These are phyloP conservation scores for Pneumocystis carinii DNA, from an alignment of 1,139 yeast species.

Conservation along the genomic window DNA sequence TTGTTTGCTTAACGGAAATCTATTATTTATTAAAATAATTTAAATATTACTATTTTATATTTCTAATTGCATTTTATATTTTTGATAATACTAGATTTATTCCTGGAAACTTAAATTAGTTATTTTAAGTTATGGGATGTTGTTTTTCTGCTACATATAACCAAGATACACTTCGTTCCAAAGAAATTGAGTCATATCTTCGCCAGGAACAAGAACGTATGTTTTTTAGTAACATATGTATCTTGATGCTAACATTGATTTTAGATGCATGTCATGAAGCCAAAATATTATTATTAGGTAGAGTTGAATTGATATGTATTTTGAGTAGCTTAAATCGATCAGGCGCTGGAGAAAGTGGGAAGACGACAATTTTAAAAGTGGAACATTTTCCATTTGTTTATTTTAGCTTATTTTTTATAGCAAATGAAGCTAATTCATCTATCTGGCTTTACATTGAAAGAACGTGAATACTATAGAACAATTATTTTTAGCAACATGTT, in stretches of 20 bases:
- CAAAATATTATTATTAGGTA: neutral
- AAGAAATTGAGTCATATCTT: neutral
- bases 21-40: too few relatives aligned
- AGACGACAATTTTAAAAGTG: conserved; percentile 66
- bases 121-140: neutral
- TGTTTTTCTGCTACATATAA: neutral
- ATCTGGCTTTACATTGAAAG: conserved; percentile 67
- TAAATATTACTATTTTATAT: too few relatives aligned
- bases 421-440: conserved; percentile 78
- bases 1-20: too few relatives aligned
- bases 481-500: conserved; percentile 88
- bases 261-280: neutral
- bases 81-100: too few relatives aligned
- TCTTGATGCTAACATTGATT: neutral
- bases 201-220: neutral
- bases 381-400: neutral
- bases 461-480: conserved; percentile 63
- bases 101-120: too few relatives aligned
- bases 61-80: too few relatives aligned
- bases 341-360: conserved; percentile 90
- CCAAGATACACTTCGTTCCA: neutral
- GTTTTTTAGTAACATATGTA: neutral
- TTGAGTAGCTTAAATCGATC: neutral
- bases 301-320: neutral
- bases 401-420: conserved; percentile 20